phyloP scores from a whole-genome alignment of 2,329 filamentous ascomycete species.

The Diaporthe citriasiana region DNA sequence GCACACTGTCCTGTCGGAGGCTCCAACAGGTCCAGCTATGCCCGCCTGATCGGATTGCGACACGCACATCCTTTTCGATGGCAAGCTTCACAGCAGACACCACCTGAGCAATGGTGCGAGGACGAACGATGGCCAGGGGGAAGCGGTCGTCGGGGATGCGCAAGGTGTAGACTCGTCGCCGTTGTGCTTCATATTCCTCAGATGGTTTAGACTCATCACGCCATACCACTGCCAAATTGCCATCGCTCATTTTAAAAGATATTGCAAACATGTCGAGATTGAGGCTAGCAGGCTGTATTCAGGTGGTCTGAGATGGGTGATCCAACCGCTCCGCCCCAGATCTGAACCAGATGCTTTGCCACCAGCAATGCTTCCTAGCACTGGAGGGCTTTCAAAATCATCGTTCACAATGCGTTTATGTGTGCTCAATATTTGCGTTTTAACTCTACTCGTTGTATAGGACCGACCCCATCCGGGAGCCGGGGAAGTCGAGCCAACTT shows the following conservation, averaged over 20 bases:
- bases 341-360: neutral
- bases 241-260: neutral
- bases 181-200: slow-evolving; percentile 15
- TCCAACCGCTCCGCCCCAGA: neutral
- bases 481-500: neutral
- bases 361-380: neutral
- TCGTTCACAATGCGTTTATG: neutral
- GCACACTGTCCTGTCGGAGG: slow-evolving; percentile 1
- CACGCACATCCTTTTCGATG: neutral
- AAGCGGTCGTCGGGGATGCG: slow-evolving; percentile 1
- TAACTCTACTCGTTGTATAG: neutral
- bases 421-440: too few relatives aligned
- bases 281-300: neutral
- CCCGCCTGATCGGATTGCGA: neutral
- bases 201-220: neutral
- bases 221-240: neutral
- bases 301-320: neutral
- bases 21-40: slow-evolving; percentile 22
- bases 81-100: slow-evolving; percentile 2
- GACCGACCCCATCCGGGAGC: neutral
- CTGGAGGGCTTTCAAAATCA: too few relatives aligned
- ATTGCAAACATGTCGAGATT: too few relatives aligned
- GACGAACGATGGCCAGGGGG: neutral
- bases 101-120: neutral
- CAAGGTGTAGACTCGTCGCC: slow-evolving; percentile 12